Conservation (phyloP, 345 rosid genomes). For the Linum usitatissimum region DNA sequence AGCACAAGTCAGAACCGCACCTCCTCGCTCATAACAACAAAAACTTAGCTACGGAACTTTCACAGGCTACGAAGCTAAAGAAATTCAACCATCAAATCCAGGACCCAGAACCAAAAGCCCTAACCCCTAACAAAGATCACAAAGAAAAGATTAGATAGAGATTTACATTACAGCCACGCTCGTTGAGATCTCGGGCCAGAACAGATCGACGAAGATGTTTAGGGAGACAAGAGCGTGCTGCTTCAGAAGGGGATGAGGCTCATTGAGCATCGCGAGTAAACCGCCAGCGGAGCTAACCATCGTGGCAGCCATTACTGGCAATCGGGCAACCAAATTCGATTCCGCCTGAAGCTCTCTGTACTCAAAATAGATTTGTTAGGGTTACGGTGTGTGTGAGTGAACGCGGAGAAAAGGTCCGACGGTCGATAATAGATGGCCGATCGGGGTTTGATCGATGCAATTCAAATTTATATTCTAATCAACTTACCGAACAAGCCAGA, state of each 20-base stretch:
- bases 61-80: neutral
- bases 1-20: neutral
- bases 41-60: neutral
- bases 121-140: neutral
- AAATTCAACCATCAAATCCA: conserved; percentile 10
- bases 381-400: neutral
- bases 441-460: neutral
- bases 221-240: conserved; percentile 84
- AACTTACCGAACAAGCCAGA: conserved; percentile 10
- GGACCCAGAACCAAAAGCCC: conserved; percentile 9
- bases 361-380: neutral
- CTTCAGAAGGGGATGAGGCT: conserved; percentile 69
- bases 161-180: conserved; percentile 85
- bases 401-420: neutral
- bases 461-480: conserved; percentile 4
- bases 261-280: conserved; percentile 90
- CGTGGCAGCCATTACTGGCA: conserved; percentile 38
- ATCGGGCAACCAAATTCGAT: neutral
- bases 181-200: conserved; percentile 99
- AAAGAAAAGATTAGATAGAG: neutral
- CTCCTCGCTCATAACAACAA: neutral
- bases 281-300: conserved; percentile 94
- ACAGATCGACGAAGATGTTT: conserved; percentile 73
- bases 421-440: neutral
- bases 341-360: neutral